phyloP scores from a whole-genome alignment of 805 yeast genomes.

The Ogataea chonburiensis region DNA sequence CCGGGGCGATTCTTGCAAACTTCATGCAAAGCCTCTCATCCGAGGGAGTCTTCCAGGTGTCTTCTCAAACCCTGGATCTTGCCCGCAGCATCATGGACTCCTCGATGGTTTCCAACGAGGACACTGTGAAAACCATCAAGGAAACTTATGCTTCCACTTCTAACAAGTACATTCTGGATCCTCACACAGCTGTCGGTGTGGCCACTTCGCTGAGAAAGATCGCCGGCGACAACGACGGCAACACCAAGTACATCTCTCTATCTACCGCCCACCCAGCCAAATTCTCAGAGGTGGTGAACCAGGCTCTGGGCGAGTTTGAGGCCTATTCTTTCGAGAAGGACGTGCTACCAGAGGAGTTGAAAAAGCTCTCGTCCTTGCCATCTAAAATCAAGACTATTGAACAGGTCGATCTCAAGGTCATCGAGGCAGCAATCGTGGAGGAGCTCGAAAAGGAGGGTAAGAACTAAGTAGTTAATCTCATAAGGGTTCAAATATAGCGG shows the following conservation, averaged over 20 bases:
- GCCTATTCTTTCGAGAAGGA: conserved; percentile 85
- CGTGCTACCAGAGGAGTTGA: conserved; percentile 87
- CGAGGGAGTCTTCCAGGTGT: conserved; percentile 73
- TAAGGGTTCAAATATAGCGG: conserved; percentile 3
- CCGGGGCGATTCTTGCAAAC: conserved; percentile 66
- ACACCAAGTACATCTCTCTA: conserved; percentile 63
- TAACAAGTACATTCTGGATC: conserved; percentile 82
- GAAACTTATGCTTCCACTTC: conserved; percentile 56
- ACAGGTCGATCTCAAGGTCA: conserved; percentile 67
- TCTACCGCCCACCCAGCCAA: conserved; percentile 99
- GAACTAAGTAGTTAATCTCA: neutral
- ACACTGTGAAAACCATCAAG: conserved; percentile 79
- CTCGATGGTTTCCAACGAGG: conserved; percentile 73
- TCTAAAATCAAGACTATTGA: conserved; percentile 73
- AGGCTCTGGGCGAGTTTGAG: conserved; percentile 61
- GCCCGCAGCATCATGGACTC: conserved; percentile 74
- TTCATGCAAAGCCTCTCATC: conserved; percentile 82
- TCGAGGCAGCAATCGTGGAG: conserved; percentile 73
- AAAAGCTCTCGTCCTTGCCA: conserved; percentile 63
- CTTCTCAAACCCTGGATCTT: conserved; percentile 57
- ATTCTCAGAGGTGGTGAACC: conserved; percentile 92
- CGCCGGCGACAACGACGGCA: conserved; percentile 37
- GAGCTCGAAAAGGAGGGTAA: conserved; percentile 43
- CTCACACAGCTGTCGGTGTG: conserved; percentile 96
- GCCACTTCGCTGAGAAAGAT: conserved; percentile 68